A percentile compares a stretch with the other conserved stretches of the same genome.
These are phyloP conservation scores for Casuarina glauca DNA, from an alignment of 306 rosid species.

Conservation along the genomic window DNA sequence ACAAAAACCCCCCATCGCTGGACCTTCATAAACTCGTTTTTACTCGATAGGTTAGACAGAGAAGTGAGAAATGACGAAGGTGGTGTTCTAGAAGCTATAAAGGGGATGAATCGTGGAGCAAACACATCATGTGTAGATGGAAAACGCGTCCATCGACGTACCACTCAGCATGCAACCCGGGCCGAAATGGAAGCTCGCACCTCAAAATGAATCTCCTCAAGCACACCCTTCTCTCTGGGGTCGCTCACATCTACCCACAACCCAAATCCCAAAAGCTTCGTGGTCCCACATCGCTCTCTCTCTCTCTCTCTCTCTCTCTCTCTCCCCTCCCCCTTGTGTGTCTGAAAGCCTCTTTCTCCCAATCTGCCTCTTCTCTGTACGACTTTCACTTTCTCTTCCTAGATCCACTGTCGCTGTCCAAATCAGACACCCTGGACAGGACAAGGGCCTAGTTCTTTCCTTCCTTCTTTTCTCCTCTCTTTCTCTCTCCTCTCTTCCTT, in stretches of 20 bases:
- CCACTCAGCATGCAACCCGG: slow-evolving; percentile 74
- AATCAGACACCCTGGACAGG: slow-evolving; percentile 13
- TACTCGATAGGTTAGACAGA: too few species aligned
- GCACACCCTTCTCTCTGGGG: neutral
- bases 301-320: too few species aligned
- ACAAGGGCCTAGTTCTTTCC: slow-evolving; percentile 11
- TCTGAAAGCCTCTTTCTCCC: neutral
- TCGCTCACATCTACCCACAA: slow-evolving; percentile 13
- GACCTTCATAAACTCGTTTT: too few species aligned
- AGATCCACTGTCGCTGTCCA: slow-evolving; percentile 21
- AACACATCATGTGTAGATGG: slow-evolving; percentile 24
- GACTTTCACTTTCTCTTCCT: slow-evolving; percentile 9
- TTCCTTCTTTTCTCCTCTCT: slow-evolving; percentile 22
- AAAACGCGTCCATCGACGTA: slow-evolving; percentile 52
- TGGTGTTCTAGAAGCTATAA: neutral
- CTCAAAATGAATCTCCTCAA: slow-evolving; percentile 41
- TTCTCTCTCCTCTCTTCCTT: neutral
- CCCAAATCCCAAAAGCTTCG: slow-evolving; percentile 23
- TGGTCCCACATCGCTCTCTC: slow-evolving; percentile 26
- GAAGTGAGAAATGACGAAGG: neutral
- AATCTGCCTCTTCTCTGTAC: neutral
- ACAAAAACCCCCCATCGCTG: too few species aligned
- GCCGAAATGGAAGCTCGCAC: slow-evolving; percentile 65
- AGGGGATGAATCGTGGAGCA: neutral
- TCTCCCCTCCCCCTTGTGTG: neutral